A percentile compares a stretch with the other conserved stretches of the same genome.
These are phyloP conservation scores for Acer negundo DNA, from an alignment of 345 rosid genomes.

Conservation along the genomic window DNA sequence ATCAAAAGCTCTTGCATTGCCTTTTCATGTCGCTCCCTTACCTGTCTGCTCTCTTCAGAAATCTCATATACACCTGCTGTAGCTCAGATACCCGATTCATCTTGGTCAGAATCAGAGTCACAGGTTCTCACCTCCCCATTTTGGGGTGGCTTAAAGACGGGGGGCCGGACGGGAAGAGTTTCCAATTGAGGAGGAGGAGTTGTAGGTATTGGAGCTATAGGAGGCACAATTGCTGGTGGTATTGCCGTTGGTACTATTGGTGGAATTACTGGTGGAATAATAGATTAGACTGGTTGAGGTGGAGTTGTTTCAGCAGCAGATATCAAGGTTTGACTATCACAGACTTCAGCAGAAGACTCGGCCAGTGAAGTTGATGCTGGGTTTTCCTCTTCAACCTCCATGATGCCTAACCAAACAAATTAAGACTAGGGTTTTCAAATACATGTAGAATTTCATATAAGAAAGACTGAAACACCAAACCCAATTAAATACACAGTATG, in stretches of 20 bases:
- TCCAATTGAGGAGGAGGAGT: constrained; percentile 49
- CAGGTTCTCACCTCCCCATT: constrained; percentile 56
- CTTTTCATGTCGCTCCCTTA: constrained; percentile 86
- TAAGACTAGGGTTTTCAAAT: neutral
- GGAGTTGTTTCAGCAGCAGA: constrained; percentile 36
- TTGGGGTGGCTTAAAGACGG: constrained; percentile 58
- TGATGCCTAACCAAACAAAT: constrained; percentile 30
- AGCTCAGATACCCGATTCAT: constrained; percentile 32
- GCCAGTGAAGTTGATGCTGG: constrained; percentile 33
- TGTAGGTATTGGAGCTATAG: constrained; percentile 62
- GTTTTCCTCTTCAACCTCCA: constrained; percentile 70
- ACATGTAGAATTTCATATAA: neutral
- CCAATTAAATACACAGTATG: neutral
- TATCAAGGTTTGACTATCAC: constrained; percentile 33
- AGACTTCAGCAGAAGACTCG: constrained; percentile 36
- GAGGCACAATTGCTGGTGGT: constrained; percentile 43
- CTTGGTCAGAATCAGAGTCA: constrained; percentile 65
- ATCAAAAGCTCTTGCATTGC: constrained; percentile 75
- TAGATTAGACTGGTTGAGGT: constrained; percentile 34
- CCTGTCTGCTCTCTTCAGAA: constrained; percentile 69
- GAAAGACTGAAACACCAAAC: too few relatives aligned
- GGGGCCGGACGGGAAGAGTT: constrained; percentile 50
- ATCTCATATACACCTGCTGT: constrained; percentile 51
- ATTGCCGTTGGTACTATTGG: constrained; percentile 33
- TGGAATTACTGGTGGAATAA: constrained; percentile 37